Percentiles rank a stretch among this genome's conserved stretches.
Conservation (phyloP, 176 grass and related monocot species). For the Saccharum officinarum region DNA sequence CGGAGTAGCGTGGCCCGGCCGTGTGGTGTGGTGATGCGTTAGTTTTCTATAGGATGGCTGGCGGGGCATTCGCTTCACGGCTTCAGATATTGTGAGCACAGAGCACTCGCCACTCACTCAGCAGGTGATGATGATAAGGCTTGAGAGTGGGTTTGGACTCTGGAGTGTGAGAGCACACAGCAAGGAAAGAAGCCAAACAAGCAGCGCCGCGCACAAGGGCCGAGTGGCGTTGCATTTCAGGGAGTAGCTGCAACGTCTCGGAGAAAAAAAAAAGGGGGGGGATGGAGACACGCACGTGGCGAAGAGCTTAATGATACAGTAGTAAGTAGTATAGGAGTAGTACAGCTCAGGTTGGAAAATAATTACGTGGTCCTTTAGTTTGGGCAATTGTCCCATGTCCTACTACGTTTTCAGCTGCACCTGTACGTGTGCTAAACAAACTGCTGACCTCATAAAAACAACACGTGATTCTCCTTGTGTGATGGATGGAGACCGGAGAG, state of each 20-base stretch:
- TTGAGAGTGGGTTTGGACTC: background rate
- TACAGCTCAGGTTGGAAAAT: background rate
- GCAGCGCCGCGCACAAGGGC: background rate
- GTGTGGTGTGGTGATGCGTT: background rate
- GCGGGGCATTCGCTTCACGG: slow-evolving; percentile 2
- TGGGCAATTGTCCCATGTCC: background rate
- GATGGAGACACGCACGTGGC: background rate
- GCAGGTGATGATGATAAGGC: background rate
- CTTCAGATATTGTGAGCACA: background rate
- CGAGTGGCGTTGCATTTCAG: no score
- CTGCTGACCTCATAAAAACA: background rate
- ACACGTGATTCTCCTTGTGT: background rate
- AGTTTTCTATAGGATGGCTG: slow-evolving; percentile 18
- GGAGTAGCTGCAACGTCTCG: slow-evolving; percentile 9
- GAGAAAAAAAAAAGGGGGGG: background rate
- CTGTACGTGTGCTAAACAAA: no score
- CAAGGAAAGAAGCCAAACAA: slow-evolving; percentile 19
- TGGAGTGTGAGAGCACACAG: background rate
- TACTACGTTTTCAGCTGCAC: background rate
- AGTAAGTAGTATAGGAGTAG: background rate
- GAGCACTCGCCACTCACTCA: background rate
- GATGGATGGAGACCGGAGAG: no score
- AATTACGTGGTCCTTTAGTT: background rate
- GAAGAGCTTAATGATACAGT: no score
- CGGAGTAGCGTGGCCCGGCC: background rate